Evolutionary conservation across 129 eudicot genomes (phyloP).

Genomic region (Arctium minus): DNA sequence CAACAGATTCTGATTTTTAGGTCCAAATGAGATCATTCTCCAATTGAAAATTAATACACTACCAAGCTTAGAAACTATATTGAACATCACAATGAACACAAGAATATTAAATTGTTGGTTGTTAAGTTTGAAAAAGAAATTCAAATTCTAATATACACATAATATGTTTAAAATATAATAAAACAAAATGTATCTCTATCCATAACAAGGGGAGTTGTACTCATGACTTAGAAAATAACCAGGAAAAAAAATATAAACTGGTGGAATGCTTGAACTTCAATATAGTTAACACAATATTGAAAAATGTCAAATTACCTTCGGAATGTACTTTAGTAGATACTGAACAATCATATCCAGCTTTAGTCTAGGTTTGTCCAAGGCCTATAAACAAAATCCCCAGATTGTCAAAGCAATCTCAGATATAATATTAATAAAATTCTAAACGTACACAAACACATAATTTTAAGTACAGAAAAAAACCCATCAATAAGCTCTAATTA

Average conservation of each 20-base stretch:
- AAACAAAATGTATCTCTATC: neutral
- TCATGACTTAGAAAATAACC: neutral
- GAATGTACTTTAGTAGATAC: constrained; percentile 71
- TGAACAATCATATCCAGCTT: constrained; percentile 72
- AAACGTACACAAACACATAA: neutral
- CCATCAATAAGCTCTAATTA: neutral
- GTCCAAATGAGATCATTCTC: neutral
- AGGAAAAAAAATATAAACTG: neutral
- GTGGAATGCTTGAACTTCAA: neutral
- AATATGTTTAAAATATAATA: neutral
- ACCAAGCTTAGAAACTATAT: neutral
- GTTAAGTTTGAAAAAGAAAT: neutral
- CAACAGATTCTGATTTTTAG: neutral
- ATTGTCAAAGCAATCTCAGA: neutral
- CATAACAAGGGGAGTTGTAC: neutral
- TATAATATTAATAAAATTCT: neutral
- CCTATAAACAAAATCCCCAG: constrained; percentile 42
- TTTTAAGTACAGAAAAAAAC: neutral
- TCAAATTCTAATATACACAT: neutral
- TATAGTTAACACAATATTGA: neutral
- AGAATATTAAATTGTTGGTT: neutral
- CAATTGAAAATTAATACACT: neutral
- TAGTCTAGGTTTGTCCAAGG: constrained; percentile 61
- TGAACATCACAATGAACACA: neutral
- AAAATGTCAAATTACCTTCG: constrained; percentile 52